A percentile compares a stretch with the other conserved stretches of the same genome.
phyloP scores from a whole-genome alignment of 2,329 filamentous ascomycete genomes.

The Exophiala bonariae region DNA sequence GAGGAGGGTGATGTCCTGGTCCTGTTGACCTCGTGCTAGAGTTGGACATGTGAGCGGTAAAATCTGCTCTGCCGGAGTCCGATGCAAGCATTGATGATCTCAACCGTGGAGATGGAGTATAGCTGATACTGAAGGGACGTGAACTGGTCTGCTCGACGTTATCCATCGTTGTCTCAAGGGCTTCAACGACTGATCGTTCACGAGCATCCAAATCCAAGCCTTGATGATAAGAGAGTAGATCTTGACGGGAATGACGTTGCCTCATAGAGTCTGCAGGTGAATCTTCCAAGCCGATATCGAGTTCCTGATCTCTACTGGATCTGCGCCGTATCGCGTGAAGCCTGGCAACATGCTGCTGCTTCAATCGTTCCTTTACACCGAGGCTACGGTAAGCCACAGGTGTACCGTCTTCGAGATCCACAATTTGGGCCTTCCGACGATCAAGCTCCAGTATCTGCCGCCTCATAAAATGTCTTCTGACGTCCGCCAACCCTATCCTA shows the following conservation, averaged over 20 bases:
- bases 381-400: slow-evolving; percentile 23
- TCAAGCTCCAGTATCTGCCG: slow-evolving; percentile 41
- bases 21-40: background rate
- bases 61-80: slow-evolving; percentile 8
- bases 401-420: slow-evolving; percentile 27
- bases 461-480: slow-evolving; percentile 46
- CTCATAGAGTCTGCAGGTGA: slow-evolving; percentile 2
- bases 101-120: slow-evolving; percentile 21
- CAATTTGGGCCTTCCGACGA: slow-evolving; percentile 21
- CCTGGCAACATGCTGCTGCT: slow-evolving; percentile 25
- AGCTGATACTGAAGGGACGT: slow-evolving; percentile 26
- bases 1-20: slow-evolving; percentile 30
- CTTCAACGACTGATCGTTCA: slow-evolving; percentile 25
- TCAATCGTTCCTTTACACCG: slow-evolving; percentile 24
- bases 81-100: slow-evolving; percentile 9
- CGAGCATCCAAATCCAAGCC: slow-evolving; percentile 24
- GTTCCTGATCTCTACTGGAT: slow-evolving; percentile 7
- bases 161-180: slow-evolving; percentile 25
- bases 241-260: slow-evolving; percentile 10
- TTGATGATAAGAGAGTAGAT: slow-evolving; percentile 20
- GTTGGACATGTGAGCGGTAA: slow-evolving; percentile 17
- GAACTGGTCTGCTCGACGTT: slow-evolving; percentile 11
- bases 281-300: slow-evolving; percentile 12
- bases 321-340: slow-evolving; percentile 20
- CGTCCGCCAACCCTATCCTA: slow-evolving; percentile 47